Percentiles rank a stretch among this genome's conserved stretches.
Conservation (phyloP, 306 rosid genomes). For the Malus fusca region DNA sequence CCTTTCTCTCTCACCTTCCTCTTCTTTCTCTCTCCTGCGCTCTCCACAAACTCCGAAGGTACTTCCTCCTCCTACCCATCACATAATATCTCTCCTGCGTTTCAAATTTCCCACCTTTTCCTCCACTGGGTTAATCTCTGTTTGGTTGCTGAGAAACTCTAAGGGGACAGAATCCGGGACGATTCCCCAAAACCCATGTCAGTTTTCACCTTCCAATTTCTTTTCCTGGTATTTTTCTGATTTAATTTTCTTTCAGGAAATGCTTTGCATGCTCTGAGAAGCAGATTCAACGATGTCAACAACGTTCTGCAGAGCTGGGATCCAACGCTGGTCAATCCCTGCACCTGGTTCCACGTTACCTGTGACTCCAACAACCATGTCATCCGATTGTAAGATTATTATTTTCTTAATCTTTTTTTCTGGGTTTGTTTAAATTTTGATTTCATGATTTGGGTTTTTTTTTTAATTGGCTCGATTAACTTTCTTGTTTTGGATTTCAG, state of each 20-base stretch:
- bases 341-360: constrained; percentile 96
- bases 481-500: constrained; percentile 42
- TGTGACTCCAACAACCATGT: constrained; percentile 74
- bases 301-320: constrained; percentile 94
- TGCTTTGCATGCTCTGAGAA: constrained; percentile 76
- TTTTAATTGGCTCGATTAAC: not conserved
- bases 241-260: constrained; percentile 40
- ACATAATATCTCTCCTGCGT: not conserved
- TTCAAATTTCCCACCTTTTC: not conserved
- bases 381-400: constrained; percentile 61
- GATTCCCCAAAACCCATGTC: not conserved
- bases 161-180: not conserved
- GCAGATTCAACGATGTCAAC: constrained; percentile 61
- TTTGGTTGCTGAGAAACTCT: constrained; percentile 16
- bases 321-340: constrained; percentile 96
- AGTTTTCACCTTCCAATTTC: not conserved
- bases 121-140: constrained; percentile 6
- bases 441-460: not conserved
- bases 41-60: constrained; percentile 50
- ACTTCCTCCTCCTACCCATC: not conserved
- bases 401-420: not conserved
- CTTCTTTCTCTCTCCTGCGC: constrained; percentile 24
- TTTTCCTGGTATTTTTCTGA: not conserved
- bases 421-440: not conserved
- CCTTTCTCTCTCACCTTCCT: constrained; percentile 19